Evolutionary conservation across 495 filamentous ascomycete genomes (phyloP), one percentile per base, ranked within the genome.

Genomic region (Endocarpon pusillum): DNA sequence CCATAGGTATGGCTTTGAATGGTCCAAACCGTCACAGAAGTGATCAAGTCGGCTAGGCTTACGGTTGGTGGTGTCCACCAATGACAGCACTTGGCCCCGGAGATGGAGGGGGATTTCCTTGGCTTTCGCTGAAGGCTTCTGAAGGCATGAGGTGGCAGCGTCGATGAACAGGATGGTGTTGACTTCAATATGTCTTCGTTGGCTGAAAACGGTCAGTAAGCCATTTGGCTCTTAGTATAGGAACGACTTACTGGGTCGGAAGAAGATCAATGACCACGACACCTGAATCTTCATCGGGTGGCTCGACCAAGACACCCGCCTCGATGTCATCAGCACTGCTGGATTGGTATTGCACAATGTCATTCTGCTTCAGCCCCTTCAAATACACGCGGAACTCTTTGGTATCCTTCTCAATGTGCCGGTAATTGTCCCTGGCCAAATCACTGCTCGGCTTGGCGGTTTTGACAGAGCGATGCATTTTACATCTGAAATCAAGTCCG

Each of bases 401-500:
- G 39, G 75, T 69, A n/a, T 75, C 67, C 47, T 85, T 84, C 21
- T 85, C 55, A 9, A 57, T 53, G 38, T 78, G 64, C 21, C 71
- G 65, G 33, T 75, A 72, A 18, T 68, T 43, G 39, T 70, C 72
- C 57, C 76, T 79, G 32, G n/a, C n/a, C 5, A 5, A 6, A 5
- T 31, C 28, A 31, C 19, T 17, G 7, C 28, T 31, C 12, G 28
- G 12, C 7, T 31, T 80, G 72, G 39, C 81, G 71, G 63, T 89
- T 92, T 18, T 80, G 75, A 31, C 28, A 5, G 28, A 15, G 19
- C 89, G 68, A 53, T 99, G 89, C 52, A 87, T 89, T 37, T 85
- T 81, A 57, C 89, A 99, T 42, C 77, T 79, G 45, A 94, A 82
- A 47, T 94, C 85, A 44, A 87, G 83, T 16, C 75, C 84, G 36